Conservation (phyloP, 129 eudicot species). For the Centaurea solstitialis region DNA sequence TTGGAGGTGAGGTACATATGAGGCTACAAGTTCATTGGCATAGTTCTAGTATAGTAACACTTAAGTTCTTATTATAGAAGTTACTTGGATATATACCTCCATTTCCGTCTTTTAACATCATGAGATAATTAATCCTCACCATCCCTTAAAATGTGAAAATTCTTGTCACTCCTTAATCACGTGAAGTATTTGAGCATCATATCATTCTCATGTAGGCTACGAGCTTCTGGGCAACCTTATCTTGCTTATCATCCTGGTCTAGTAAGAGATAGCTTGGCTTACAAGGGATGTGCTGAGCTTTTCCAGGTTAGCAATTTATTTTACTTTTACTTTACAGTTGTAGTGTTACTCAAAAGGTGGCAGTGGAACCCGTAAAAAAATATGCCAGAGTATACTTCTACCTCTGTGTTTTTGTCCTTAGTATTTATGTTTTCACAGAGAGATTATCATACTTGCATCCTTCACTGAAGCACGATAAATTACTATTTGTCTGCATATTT, state of each 20-base stretch:
- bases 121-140: background rate
- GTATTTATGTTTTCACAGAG: background rate
- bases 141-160: background rate
- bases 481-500: background rate
- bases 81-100: background rate
- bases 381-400: background rate
- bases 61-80: background rate
- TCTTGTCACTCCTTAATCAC: background rate
- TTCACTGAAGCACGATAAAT: background rate
- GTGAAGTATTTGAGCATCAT: background rate
- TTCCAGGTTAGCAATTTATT: slow-evolving; percentile 64
- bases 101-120: background rate
- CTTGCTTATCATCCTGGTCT: slow-evolving; percentile 95
- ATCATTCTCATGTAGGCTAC: slow-evolving; percentile 56
- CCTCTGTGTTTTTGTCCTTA: background rate
- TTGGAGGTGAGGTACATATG: background rate
- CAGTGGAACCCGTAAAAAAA: background rate
- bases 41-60: background rate
- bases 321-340: background rate
- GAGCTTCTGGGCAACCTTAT: slow-evolving; percentile 89
- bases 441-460: background rate
- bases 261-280: slow-evolving; percentile 80
- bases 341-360: slow-evolving; percentile 1
- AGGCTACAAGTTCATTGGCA: background rate
- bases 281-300: slow-evolving; percentile 97